Percentiles rank a stretch among this genome's conserved stretches.
Evolutionary conservation across 2,329 filamentous ascomycete species (phyloP).

Genomic region (Penicillium freii): DNA sequence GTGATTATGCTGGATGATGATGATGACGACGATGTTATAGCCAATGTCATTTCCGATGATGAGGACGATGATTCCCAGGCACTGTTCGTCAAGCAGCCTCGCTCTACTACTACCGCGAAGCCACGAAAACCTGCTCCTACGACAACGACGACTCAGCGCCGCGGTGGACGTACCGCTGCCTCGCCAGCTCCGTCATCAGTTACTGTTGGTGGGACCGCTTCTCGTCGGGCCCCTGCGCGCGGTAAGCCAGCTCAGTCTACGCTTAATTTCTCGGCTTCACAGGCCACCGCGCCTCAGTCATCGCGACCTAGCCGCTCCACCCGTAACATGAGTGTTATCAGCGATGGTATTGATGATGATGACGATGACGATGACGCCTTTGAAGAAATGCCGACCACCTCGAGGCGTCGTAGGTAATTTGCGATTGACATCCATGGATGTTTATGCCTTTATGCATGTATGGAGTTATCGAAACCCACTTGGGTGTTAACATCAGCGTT

Average conservation of each 20-base stretch:
- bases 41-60: constrained; percentile 30
- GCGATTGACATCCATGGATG: background rate
- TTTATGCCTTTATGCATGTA: constrained; percentile 6
- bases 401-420: constrained; percentile 26
- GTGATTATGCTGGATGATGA: constrained; percentile 40
- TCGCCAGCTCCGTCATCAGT: constrained; percentile 37
- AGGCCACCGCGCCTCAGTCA: constrained; percentile 32
- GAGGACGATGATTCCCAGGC: constrained; percentile 40
- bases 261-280: constrained; percentile 43
- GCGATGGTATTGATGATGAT: constrained; percentile 42
- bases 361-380: constrained; percentile 48
- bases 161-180: constrained; percentile 26
- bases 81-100: constrained; percentile 43
- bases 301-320: constrained; percentile 33
- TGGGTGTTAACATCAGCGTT: background rate
- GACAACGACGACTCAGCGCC: constrained; percentile 23
- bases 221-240: constrained; percentile 27
- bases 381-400: constrained; percentile 37
- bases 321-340: constrained; percentile 36
- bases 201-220: constrained; percentile 28
- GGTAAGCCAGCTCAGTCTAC: constrained; percentile 40
- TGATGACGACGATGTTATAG: constrained; percentile 29
- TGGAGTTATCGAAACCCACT: background rate
- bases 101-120: constrained; percentile 24
- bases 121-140: constrained; percentile 25